Base-by-base conservation (phyloP, 2,329 filamentous ascomycete genomes). In the Trichoderma sp. region DNA sequence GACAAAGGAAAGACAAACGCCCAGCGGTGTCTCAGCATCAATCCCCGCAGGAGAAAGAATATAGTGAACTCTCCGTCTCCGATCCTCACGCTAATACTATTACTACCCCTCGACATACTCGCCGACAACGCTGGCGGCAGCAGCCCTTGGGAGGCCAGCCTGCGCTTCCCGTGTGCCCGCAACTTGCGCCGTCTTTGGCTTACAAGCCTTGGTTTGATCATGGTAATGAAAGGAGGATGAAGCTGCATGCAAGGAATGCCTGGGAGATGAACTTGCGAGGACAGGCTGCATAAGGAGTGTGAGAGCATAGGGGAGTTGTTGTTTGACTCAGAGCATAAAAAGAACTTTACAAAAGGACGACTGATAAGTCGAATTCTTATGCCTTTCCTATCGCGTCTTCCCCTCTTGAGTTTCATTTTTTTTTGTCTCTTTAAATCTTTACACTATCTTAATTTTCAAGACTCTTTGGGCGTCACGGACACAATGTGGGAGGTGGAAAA, bases 191-290 rank as follows among this genome's bases (percentile, higher is more conserved):
- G 6, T 21, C 56, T 28, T 32, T 34, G 36, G n/a, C 56, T 15
- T 28, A 43, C 1, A 30, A 21, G 14, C 65, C 47, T 43, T 70
- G 70, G 72, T 60, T 72, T 15, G 30, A 56, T 34, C 57, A 72
- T 60, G 69, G 66, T 3, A 67, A 21, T 3, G 73, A 73, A 47
- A 73, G 53, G 36, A 73, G 32, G 34, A 71, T 64, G 70, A 65
- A 69, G 62, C 56, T 61, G 66, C 71, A 72, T 6, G 65, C 65
- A 36, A 60, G 65, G 28, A 68, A 68, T 47, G 65, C 65, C 7
- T 68, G 65, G 65, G 53, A 15, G 11, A 8, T 47, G 18, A 32
- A 43, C 30, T 34, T 68, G 26, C 65, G 18, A 47, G 36, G 18
- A 51, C 18, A 68, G 15, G 4, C 12, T 26, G 39, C 28, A 8